Base-by-base conservation (phyloP, 2,329 filamentous ascomycete species). In the Botryosphaeria dothidea region DNA sequence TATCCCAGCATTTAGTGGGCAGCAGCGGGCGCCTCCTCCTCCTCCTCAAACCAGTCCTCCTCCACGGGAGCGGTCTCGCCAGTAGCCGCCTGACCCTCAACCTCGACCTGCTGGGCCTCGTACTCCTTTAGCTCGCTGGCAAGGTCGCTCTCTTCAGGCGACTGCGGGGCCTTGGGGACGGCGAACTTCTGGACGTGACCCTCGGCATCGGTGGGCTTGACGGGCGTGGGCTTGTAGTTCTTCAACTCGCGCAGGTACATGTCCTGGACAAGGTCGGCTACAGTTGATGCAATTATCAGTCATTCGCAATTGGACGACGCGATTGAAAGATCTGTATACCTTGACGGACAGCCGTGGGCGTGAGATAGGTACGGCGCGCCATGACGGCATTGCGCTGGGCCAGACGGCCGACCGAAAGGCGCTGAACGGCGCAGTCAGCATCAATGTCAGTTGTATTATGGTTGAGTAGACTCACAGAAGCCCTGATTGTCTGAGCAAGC, bases 181-280 rank as follows among this genome's bases (percentile, higher is more conserved):
- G 78, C 77, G 85, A 98, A 99, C 79, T 88, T 92, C 80, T 95
- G 91, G 74, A 98, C 95, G 74, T 96, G 91, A 78, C 92, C 93
- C 73, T 94, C 90, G 77, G 93, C 85, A 77, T 98, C 95, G 74
- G 88, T 87, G 69, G 92, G 86, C 86, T 97, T 97, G 83, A 94
- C 79, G 71, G 88, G 84, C 65, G 91, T 84, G 69, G 89, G 84
- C 88, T 98, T 98, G 90, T 97, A 98, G 82, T 88, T 88, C 84
- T 94, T 95, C 78, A 99, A 89, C 83, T 98, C 93, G 81, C 90
- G 91, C 73, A 99, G 89, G 86, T 99, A 99, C 77, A 99, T 88
- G 79, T 98, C 94, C 83, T 98, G 95, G 74, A 99, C 92, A 75
- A 97, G 88, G 81, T 99, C 95, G 88, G 92, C 95, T 98, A 77